Evolutionary conservation across 2,329 filamentous ascomycete genomes (phyloP), one percentile per base, ranked within the genome.

Genomic region (Pseudogymnoascus destructans): DNA sequence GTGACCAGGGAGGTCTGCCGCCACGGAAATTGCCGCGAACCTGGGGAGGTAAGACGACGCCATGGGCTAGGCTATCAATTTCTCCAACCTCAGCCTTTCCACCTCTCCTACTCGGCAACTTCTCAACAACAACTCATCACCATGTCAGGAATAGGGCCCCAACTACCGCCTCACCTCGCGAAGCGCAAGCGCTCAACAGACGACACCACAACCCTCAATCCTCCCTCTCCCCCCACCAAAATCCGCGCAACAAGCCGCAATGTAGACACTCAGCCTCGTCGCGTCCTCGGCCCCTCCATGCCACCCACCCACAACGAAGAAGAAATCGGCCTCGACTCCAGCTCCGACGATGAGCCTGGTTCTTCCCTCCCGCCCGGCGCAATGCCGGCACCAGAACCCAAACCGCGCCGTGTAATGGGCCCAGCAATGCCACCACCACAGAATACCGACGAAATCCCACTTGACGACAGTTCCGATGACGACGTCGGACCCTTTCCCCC

Each of bases 161-260:
- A 83, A 61, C 70, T 90, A 21, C 86, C 87, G 10, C 77, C 85
- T 3, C 81, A 87, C 61, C 76, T 86, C 40, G 59, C 79, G 32
- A 85, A 85, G 69, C 77, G 82, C 66, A 84, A 84, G 66, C 79
- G 79, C 66, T 77, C 74, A 3, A 65, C 73, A 3, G 73, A 75
- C 38, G 70, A 75, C 54, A 64, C 7, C 9, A 32, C 25, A 23
- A 38, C 63, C 15, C 62, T 71, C 57, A 67, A 69, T 30, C 65
- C 70, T 10, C 66, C 67, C 23, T 73, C 73, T 5, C 76, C 74
- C 35, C 74, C 74, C 3, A 63, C 70, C 57, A 83, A 83, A 64
- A 60, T 72, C 27, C 70, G 65, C 49, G 67, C 66, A 13, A 66
- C 65, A 25, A 60, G 62, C 56, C 58, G 60, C 32, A 61, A 63